These are phyloP conservation scores for California macrophylla DNA, from an alignment of 441 rosid species.

Conservation along the genomic window DNA sequence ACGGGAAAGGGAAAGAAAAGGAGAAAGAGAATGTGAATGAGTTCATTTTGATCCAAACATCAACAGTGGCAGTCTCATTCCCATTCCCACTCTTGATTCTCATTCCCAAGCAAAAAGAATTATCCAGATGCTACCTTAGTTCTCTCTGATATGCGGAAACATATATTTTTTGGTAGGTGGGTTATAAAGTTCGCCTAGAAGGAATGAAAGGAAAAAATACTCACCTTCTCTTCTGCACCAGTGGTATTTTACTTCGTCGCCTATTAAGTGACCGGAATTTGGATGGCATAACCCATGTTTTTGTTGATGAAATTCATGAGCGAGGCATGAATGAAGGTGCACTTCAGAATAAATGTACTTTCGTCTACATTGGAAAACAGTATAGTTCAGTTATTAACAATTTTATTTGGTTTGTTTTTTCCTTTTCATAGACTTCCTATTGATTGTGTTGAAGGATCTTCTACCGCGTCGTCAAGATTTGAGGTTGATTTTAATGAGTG, in stretches of 20 bases:
- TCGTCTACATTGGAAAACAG: conserved; percentile 15
- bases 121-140: conserved; percentile 8
- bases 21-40: neutral
- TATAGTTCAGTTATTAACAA: conserved; percentile 8
- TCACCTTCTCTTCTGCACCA: conserved; percentile 91
- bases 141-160: conserved; percentile 43
- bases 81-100: neutral
- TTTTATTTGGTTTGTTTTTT: conserved; percentile 4
- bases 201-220: conserved; percentile 94
- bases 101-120: neutral
- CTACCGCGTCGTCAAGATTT: conserved; percentile 89
- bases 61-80: neutral
- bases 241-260: conserved; percentile 89
- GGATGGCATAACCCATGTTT: conserved; percentile 87
- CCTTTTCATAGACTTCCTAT: conserved; percentile 57
- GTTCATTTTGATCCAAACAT: neutral
- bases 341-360: conserved; percentile 11
- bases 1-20: neutral
- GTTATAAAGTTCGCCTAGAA: conserved; percentile 95
- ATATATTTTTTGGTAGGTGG: conserved; percentile 74
- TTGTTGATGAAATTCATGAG: conserved; percentile 98
- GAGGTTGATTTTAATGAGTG: conserved; percentile 95
- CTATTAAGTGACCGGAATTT: conserved; percentile 79
- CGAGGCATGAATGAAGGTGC: conserved; percentile 99
- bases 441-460: conserved; percentile 91